Evolutionary conservation across 2,329 filamentous ascomycete genomes (phyloP).

Genomic region (Penicillium palitans): DNA sequence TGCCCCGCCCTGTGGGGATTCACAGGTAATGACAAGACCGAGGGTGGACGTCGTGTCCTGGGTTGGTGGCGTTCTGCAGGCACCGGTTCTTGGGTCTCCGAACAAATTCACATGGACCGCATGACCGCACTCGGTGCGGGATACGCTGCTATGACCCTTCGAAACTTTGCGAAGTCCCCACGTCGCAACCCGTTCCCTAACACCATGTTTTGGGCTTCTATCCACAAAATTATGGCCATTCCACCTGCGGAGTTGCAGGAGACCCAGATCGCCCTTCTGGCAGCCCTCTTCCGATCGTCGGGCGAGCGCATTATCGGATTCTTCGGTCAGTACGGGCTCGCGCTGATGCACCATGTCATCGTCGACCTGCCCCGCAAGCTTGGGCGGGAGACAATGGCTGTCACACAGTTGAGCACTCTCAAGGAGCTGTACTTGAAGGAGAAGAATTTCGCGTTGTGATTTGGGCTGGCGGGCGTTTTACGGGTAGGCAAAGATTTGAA

Average conservation of each 20-base stretch:
- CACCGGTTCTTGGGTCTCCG: slow-evolving; percentile 60
- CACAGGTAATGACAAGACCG: slow-evolving; percentile 71
- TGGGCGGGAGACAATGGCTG: slow-evolving; percentile 38
- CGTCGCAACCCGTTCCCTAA: slow-evolving; percentile 75
- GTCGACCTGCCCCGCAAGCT: slow-evolving; percentile 65
- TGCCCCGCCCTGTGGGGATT: slow-evolving; percentile 88
- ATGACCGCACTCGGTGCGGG: slow-evolving; percentile 84
- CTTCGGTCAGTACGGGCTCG: slow-evolving; percentile 76
- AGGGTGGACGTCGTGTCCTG: slow-evolving; percentile 64
- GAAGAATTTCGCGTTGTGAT: slow-evolving; percentile 40
- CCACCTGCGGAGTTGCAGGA: slow-evolving; percentile 66
- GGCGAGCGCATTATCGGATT: slow-evolving; percentile 75
- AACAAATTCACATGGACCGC: slow-evolving; percentile 74
- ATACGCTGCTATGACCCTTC: slow-evolving; percentile 77
- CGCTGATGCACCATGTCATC: slow-evolving; percentile 67
- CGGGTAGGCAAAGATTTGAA: background rate
- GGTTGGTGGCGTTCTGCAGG: slow-evolving; percentile 67
- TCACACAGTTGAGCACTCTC: slow-evolving; percentile 41
- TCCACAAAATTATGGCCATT: slow-evolving; percentile 76
- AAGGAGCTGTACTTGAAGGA: slow-evolving; percentile 40
- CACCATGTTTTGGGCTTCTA: slow-evolving; percentile 75
- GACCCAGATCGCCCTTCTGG: slow-evolving; percentile 70
- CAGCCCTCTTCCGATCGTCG: slow-evolving; percentile 70
- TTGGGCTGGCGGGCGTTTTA: background rate
- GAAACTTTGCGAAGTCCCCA: slow-evolving; percentile 72